phyloP scores from a whole-genome alignment of 2,329 filamentous ascomycete species.

The Arthrobotrys pseudoclavata region DNA sequence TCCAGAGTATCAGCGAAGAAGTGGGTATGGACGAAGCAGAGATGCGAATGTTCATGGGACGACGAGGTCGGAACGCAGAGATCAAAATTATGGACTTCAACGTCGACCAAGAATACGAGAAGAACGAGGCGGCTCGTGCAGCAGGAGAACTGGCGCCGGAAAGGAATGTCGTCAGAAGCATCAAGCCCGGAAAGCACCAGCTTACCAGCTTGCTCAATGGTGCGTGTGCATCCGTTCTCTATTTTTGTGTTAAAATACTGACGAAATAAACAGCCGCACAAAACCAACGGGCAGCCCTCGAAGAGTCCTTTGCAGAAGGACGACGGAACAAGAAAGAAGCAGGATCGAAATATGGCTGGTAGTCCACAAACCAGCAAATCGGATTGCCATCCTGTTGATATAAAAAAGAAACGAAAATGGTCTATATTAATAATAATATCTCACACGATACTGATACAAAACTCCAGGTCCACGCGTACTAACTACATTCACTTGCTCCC shows the following conservation, averaged over 20 bases:
- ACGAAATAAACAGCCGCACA: constrained; percentile 61
- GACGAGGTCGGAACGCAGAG: constrained; percentile 65
- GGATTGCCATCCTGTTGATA: constrained; percentile 38
- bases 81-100: constrained; percentile 75
- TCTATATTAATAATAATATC: constrained; percentile 49
- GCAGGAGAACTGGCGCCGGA: constrained; percentile 69
- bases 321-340: constrained; percentile 64
- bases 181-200: constrained; percentile 77
- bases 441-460: constrained; percentile 26
- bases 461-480: constrained; percentile 22
- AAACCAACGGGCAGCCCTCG: constrained; percentile 63
- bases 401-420: constrained; percentile 24
- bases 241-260: constrained; percentile 6
- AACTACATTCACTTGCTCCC: constrained; percentile 58
- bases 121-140: constrained; percentile 73
- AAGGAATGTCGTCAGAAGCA: constrained; percentile 75
- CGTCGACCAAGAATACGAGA: constrained; percentile 75
- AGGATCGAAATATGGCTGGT: constrained; percentile 64
- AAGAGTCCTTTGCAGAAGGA: constrained; percentile 63
- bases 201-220: constrained; percentile 76
- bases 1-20: constrained; percentile 73
- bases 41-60: constrained; percentile 75
- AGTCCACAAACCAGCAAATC: constrained; percentile 23
- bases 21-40: constrained; percentile 74
- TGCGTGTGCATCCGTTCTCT: constrained; percentile 67